phyloP scores from a whole-genome alignment of 345 rosid species.

The Murraya paniculata region DNA sequence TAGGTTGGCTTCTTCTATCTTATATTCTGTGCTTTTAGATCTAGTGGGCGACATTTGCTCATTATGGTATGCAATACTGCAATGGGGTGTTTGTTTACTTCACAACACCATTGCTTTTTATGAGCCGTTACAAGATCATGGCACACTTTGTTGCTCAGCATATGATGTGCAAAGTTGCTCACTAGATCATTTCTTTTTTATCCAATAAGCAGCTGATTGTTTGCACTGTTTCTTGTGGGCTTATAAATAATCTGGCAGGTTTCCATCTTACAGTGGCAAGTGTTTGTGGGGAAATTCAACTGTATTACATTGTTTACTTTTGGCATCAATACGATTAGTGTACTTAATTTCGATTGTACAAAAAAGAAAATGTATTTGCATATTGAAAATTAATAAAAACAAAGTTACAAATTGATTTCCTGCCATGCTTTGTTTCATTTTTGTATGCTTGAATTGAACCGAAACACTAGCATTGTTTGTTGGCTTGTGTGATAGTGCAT shows the following conservation, averaged over 20 bases:
- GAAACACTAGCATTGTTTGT: not conserved
- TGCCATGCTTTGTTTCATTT: not conserved
- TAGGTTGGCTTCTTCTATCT: constrained; percentile 12
- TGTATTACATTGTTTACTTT: not conserved
- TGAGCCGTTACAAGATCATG: not conserved
- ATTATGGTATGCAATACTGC: not conserved
- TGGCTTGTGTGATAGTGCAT: too few relatives aligned
- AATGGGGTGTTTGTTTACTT: not conserved
- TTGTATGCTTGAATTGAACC: not conserved
- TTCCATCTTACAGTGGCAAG: not conserved
- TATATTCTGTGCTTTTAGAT: not conserved
- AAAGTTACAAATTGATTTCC: not conserved
- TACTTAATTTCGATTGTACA: not conserved
- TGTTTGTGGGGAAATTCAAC: not conserved
- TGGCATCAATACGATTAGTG: not conserved
- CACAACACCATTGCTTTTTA: not conserved
- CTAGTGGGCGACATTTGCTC: not conserved
- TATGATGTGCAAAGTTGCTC: not conserved
- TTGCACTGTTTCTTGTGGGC: not conserved
- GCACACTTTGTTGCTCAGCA: not conserved
- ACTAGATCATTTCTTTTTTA: not conserved
- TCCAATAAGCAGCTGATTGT: not conserved
- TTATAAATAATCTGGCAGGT: constrained; percentile 16
- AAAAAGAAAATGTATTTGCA: not conserved
- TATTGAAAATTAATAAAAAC: not conserved